phyloP scores from a whole-genome alignment of 352 stramenopile species.

The Globisporangium canariense region DNA sequence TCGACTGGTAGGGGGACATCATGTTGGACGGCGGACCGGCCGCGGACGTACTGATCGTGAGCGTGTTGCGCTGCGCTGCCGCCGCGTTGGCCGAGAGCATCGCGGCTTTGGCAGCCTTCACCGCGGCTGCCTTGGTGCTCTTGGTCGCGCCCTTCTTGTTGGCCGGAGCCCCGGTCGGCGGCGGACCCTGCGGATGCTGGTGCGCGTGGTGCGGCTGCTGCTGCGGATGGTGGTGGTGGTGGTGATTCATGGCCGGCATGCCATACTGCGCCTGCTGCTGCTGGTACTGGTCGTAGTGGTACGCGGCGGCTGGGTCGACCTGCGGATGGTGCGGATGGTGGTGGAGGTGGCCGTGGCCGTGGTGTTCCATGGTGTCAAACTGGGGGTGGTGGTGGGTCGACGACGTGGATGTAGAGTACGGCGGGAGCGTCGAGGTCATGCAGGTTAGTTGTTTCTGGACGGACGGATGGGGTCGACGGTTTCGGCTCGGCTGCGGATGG shows the following conservation, averaged over 20 bases:
- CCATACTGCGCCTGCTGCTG: conserved; percentile 51
- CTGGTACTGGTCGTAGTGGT: conserved; percentile 59
- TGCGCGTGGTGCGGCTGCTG: conserved; percentile 6
- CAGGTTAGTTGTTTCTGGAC: not conserved
- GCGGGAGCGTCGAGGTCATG: conserved; percentile 13
- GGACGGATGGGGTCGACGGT: not conserved
- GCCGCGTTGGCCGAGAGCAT: conserved; percentile 12
- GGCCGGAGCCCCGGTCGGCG: not conserved
- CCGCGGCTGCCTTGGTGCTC: not conserved
- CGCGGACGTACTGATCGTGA: conserved; percentile 17
- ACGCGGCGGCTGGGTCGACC: conserved; percentile 29
- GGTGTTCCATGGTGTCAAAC: conserved; percentile 13
- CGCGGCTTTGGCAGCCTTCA: conserved; percentile 13
- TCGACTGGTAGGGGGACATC: conserved; percentile 9
- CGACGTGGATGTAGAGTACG: conserved; percentile 8
- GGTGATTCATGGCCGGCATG: conserved; percentile 28
- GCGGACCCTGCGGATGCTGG: not conserved
- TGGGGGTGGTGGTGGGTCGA: conserved; percentile 9
- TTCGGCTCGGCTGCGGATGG: not conserved
- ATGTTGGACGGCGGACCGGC: not conserved
- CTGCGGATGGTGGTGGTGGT: conserved; percentile 25
- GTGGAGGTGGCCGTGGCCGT: conserved; percentile 7
- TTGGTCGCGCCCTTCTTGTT: conserved; percentile 1
- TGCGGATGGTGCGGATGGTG: conserved; percentile 18
- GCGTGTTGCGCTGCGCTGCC: conserved; percentile 5